These are phyloP conservation scores for Didymellaceae sp. DNA, from an alignment of 2,329 filamentous ascomycete species.

Conservation along the genomic window DNA sequence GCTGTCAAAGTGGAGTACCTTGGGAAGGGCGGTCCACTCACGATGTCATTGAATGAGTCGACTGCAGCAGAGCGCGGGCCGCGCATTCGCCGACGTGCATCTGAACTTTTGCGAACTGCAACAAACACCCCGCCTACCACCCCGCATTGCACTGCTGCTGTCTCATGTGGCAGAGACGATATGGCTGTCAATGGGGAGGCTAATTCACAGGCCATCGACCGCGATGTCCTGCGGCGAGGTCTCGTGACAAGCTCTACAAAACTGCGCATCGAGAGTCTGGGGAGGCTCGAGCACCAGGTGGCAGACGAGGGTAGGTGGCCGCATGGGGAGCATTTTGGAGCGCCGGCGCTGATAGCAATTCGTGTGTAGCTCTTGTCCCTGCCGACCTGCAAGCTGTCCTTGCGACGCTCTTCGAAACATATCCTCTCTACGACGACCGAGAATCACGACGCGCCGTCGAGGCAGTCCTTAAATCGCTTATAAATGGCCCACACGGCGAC, in stretches of 20 bases:
- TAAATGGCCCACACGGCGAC: conserved; percentile 65
- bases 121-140: conserved; percentile 35
- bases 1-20: conserved; percentile 20
- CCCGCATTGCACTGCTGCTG: conserved; percentile 27
- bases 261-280: conserved; percentile 54
- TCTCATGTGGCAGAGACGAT: conserved; percentile 40
- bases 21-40: conserved; percentile 26
- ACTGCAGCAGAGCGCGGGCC: conserved; percentile 19
- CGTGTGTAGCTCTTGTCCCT: conserved; percentile 48
- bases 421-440: conserved; percentile 85
- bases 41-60: conserved; percentile 29
- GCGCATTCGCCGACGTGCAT: conserved; percentile 15
- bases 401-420: conserved; percentile 81
- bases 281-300: conserved; percentile 53
- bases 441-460: conserved; percentile 83
- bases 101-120: conserved; percentile 28
- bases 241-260: conserved; percentile 58
- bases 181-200: conserved; percentile 49
- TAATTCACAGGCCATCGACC: conserved; percentile 40
- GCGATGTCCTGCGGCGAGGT: conserved; percentile 47
- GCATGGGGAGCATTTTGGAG: neutral
- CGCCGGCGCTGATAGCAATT: conserved; percentile 19
- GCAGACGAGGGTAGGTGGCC: conserved; percentile 51
- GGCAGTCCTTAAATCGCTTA: conserved; percentile 73
- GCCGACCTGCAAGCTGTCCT: conserved; percentile 63